phyloP scores from a whole-genome alignment of 805 yeast species.

The Candida koratica region DNA sequence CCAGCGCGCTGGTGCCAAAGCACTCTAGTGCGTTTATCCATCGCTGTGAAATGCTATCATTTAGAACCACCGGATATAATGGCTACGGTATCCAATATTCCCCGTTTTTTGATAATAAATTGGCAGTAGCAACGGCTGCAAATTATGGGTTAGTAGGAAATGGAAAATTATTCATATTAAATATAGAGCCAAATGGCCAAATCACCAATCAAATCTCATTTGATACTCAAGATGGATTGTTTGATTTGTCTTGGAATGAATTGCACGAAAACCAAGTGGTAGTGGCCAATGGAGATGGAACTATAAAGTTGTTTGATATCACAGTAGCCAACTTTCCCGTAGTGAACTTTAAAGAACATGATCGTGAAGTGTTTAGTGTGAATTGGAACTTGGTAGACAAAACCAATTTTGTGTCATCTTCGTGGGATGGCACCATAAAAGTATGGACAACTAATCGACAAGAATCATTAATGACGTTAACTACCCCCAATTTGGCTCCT shows the following conservation, averaged over 20 bases:
- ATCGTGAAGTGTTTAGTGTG: constrained; percentile 67
- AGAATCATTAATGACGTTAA: constrained; percentile 54
- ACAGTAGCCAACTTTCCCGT: constrained; percentile 67
- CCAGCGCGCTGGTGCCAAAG: neutral
- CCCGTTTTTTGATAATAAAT: constrained; percentile 83
- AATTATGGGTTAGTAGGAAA: constrained; percentile 94
- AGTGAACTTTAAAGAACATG: constrained; percentile 72
- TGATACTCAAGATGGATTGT: constrained; percentile 91
- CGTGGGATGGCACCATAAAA: constrained; percentile 91
- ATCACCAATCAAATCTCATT: constrained; percentile 54
- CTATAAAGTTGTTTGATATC: constrained; percentile 75
- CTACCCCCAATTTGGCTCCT: constrained; percentile 8
- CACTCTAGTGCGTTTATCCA: neutral
- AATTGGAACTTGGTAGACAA: constrained; percentile 74
- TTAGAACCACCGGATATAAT: constrained; percentile 72
- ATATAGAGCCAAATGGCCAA: constrained; percentile 64
- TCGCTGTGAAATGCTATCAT: constrained; percentile 54
- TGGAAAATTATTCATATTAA: constrained; percentile 72
- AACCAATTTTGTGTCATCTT: constrained; percentile 63
- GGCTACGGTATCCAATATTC: constrained; percentile 89
- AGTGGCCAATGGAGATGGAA: constrained; percentile 87
- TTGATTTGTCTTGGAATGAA: constrained; percentile 89
- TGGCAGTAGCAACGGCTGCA: constrained; percentile 88
- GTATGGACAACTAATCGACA: constrained; percentile 67
- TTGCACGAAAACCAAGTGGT: constrained; percentile 79